Conservation (phyloP, 1,284 basidiomycete genomes). For the Inonotus hispidus region DNA sequence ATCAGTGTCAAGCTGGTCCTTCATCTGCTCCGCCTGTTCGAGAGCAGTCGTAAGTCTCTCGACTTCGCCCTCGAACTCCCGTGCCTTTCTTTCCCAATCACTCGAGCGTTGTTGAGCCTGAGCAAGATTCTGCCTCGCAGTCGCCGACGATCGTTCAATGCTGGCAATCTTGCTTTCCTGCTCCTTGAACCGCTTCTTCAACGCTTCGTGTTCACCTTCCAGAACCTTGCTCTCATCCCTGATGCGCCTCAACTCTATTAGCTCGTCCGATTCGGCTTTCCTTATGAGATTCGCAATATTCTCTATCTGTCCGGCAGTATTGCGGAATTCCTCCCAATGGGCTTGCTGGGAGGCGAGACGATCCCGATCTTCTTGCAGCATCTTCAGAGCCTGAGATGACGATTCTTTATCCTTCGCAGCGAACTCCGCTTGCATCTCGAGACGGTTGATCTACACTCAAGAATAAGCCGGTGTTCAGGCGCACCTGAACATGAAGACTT, state of each 20-base stretch:
- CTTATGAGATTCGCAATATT: conserved; percentile 52
- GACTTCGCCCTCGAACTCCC: conserved; percentile 59
- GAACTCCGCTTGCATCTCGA: conserved; percentile 53
- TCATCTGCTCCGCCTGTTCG: conserved; percentile 60
- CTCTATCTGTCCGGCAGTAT: conserved; percentile 64
- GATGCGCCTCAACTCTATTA: conserved; percentile 57
- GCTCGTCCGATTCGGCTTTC: conserved; percentile 62
- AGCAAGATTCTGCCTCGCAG: conserved; percentile 56
- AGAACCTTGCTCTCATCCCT: conserved; percentile 61
- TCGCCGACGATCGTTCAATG: conserved; percentile 51
- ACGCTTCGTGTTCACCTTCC: conserved; percentile 57
- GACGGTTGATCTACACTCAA: conserved; percentile 45
- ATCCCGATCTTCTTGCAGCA: conserved; percentile 56
- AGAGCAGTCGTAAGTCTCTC: conserved; percentile 52
- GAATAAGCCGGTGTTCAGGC: neutral
- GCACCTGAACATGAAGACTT: conserved; percentile 21
- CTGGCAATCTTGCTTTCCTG: conserved; percentile 56
- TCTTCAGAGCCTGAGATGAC: conserved; percentile 41
- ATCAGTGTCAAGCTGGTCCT: conserved; percentile 63
- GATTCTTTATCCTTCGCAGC: conserved; percentile 57
- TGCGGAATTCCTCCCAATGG: conserved; percentile 67
- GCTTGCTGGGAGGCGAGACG: conserved; percentile 51
- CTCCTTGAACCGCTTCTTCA: conserved; percentile 70
- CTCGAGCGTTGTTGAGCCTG: conserved; percentile 69
- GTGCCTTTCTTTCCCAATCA: conserved; percentile 76